phyloP scores from a whole-genome alignment of 805 yeast species.

The Spathaspora arborariae region DNA sequence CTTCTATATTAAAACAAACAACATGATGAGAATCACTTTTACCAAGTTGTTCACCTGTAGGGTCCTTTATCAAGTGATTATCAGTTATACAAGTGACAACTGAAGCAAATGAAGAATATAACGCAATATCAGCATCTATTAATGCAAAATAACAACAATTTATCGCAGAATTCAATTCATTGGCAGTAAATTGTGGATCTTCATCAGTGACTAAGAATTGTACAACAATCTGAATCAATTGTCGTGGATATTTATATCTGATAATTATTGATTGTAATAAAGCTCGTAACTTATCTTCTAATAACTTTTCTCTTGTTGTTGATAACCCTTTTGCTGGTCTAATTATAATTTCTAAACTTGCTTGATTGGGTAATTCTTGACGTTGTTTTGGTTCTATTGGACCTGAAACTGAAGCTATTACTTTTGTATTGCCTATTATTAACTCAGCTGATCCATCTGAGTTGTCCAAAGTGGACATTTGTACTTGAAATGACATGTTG shows the following conservation, averaged over 20 bases:
- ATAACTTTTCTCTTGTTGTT: conserved; percentile 66
- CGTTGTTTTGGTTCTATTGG: conserved; percentile 82
- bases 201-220: conserved; percentile 32
- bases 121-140: conserved; percentile 73
- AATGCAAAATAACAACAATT: conserved; percentile 75
- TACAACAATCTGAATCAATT: conserved; percentile 44
- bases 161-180: conserved; percentile 64
- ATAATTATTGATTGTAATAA: conserved; percentile 60
- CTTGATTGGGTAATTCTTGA: conserved; percentile 78
- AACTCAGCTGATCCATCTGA: conserved; percentile 82
- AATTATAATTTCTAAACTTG: conserved; percentile 73
- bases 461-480: conserved; percentile 39
- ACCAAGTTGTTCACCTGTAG: conserved; percentile 42
- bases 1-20: conserved; percentile 54
- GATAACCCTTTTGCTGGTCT: conserved; percentile 78
- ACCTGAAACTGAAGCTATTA: conserved; percentile 79
- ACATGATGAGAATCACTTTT: conserved; percentile 59
- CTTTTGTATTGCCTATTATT: conserved; percentile 47
- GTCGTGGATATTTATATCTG: conserved; percentile 71
- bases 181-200: conserved; percentile 24
- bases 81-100: conserved; percentile 41
- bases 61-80: conserved; percentile 34
- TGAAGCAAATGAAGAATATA: conserved; percentile 61
- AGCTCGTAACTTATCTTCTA: conserved; percentile 68
- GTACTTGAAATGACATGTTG: conserved; percentile 16